A percentile compares a stretch with the other conserved stretches of the same genome.
These are phyloP conservation scores for Cystobasidium ongulense DNA, from an alignment of 768 basidiomycete species.

Conservation along the genomic window DNA sequence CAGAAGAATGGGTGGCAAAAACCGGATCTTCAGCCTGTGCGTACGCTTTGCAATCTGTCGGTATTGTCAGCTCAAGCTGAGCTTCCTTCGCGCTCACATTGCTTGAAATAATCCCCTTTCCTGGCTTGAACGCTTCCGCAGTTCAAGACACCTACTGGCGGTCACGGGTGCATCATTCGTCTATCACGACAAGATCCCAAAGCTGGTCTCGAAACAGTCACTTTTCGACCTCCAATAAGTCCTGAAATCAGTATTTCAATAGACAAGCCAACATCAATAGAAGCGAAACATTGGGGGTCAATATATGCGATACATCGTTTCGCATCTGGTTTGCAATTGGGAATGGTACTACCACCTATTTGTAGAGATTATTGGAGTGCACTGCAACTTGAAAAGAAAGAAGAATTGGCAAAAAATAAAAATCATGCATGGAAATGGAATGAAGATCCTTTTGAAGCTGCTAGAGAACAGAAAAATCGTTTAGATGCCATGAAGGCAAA, in stretches of 20 bases:
- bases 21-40: constrained; percentile 66
- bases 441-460: constrained; percentile 10
- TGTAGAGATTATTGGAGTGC: constrained; percentile 82
- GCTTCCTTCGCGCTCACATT: background rate
- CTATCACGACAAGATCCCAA: constrained; percentile 64
- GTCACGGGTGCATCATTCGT: constrained; percentile 57
- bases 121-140: background rate
- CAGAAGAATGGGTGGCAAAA: constrained; percentile 86
- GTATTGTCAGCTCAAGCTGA: too few relatives aligned
- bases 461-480: background rate
- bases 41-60: too few relatives aligned
- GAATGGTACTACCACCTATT: constrained; percentile 68
- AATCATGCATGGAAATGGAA: constrained; percentile 1
- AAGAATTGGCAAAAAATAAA: constrained; percentile 1
- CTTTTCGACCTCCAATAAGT: constrained; percentile 65
- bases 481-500: background rate
- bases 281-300: constrained; percentile 86
- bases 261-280: constrained; percentile 58
- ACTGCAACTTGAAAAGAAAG: constrained; percentile 62
- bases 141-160: constrained; percentile 46
- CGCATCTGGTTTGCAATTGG: constrained; percentile 46
- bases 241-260: constrained; percentile 43
- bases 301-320: constrained; percentile 44
- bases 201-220: constrained; percentile 57
- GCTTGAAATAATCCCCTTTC: background rate